These are phyloP conservation scores for Flaveria floridana DNA, from an alignment of 140 eudicot genomes.

Conservation along the genomic window DNA sequence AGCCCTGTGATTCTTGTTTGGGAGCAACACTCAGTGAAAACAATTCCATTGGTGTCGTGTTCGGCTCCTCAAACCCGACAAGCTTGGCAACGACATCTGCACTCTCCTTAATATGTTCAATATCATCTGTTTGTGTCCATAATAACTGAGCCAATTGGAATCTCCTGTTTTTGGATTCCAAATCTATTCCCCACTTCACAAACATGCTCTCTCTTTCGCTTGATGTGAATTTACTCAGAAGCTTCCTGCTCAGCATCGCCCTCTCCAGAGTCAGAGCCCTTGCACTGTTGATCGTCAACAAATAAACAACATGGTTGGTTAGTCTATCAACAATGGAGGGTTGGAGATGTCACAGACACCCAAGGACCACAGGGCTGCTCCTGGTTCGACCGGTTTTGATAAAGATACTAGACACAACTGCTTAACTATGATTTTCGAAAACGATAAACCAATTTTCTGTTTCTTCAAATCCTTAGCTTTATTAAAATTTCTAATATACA, in stretches of 20 bases:
- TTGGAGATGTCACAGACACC: not conserved
- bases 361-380: not conserved
- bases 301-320: slow-evolving; percentile 16
- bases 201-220: slow-evolving; percentile 63
- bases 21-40: slow-evolving; percentile 64
- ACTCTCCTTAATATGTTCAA: slow-evolving; percentile 62
- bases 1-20: slow-evolving; percentile 31
- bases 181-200: slow-evolving; percentile 66
- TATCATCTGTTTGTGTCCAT: slow-evolving; percentile 62
- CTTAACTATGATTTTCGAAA: not conserved
- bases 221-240: slow-evolving; percentile 49
- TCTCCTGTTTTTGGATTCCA: slow-evolving; percentile 67
- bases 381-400: not conserved
- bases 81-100: slow-evolving; percentile 74
- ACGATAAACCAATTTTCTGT: not conserved
- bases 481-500: too few species aligned
- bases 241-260: slow-evolving; percentile 57
- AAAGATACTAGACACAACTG: not conserved
- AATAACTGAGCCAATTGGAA: slow-evolving; percentile 53
- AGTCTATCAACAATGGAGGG: not conserved
- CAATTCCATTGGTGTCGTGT: slow-evolving; percentile 57
- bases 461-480: too few species aligned
- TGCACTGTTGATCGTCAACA: slow-evolving; percentile 37
- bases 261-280: slow-evolving; percentile 67
- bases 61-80: slow-evolving; percentile 52